Evolutionary conservation across 2,329 filamentous ascomycete genomes (phyloP).

Genomic region (Aspergillus bombycis): DNA sequence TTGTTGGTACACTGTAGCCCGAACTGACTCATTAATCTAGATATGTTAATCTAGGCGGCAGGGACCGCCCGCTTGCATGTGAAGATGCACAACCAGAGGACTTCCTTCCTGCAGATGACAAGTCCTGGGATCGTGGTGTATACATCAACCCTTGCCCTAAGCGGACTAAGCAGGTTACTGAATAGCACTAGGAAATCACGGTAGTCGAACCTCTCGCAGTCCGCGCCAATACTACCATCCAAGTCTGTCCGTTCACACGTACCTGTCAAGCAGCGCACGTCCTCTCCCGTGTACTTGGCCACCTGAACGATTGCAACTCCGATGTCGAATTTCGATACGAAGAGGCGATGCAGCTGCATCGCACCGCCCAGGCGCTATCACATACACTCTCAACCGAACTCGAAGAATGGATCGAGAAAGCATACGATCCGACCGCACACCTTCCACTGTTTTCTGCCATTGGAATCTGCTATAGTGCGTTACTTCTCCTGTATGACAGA

Average conservation of each 20-base stretch:
- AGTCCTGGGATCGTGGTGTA: background rate
- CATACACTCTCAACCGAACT: background rate
- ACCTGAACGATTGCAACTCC: background rate
- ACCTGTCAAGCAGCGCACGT: background rate
- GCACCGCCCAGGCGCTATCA: background rate
- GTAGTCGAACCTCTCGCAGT: background rate
- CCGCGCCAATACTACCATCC: background rate
- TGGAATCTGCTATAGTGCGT: background rate
- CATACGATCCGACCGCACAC: background rate
- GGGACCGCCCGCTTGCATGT: background rate
- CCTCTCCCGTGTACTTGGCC: background rate
- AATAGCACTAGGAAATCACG: background rate
- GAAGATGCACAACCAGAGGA: slow-evolving; percentile 3
- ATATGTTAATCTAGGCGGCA: background rate
- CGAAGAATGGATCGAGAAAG: background rate
- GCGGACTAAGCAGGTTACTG: background rate
- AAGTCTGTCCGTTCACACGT: background rate
- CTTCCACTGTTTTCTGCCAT: background rate
- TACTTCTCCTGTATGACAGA: background rate
- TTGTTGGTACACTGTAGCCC: background rate
- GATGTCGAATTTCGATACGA: background rate
- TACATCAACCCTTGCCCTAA: no score
- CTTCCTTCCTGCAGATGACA: background rate
- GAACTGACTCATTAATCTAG: background rate
- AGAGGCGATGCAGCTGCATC: background rate